A percentile compares a stretch with the other conserved stretches of the same genome.
Evolutionary conservation across 2,329 filamentous ascomycete genomes (phyloP).

Genomic region (Aureobasidium vineae): DNA sequence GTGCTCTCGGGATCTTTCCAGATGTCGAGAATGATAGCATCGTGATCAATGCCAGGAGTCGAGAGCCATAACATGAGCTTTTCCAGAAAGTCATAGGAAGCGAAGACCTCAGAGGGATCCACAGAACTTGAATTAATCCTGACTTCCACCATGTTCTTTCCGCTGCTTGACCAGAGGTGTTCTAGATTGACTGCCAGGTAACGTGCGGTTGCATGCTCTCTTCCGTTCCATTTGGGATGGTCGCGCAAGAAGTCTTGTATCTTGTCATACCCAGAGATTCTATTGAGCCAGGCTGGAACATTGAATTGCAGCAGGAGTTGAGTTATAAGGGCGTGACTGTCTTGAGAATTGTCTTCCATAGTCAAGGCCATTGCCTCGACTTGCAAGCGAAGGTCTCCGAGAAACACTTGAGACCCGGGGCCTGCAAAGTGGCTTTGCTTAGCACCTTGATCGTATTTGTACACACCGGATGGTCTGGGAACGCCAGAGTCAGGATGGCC

Average conservation of each 20-base stretch:
- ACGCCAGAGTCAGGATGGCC: not conserved
- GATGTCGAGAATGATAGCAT: not conserved
- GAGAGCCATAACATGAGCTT: conserved; percentile 12
- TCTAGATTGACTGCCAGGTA: not conserved
- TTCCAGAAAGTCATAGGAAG: not conserved
- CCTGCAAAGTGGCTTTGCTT: not conserved
- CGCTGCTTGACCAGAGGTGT: not conserved
- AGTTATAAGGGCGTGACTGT: not conserved
- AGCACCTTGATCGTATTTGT: not conserved
- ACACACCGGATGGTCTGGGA: not conserved
- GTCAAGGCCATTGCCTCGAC: not conserved
- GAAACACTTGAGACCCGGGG: not conserved
- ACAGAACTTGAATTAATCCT: not conserved
- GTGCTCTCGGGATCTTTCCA: not conserved
- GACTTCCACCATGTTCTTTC: not conserved
- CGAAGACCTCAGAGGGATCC: not conserved
- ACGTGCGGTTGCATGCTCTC: not conserved
- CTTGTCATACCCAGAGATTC: not conserved
- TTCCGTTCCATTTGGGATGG: not conserved
- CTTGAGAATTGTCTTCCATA: not conserved
- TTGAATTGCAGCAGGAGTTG: not conserved
- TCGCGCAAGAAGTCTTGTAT: not conserved
- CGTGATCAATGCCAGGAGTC: not conserved
- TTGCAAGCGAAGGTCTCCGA: not conserved
- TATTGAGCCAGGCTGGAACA: not conserved